phyloP scores from a whole-genome alignment of 441 rosid genomes.

The Croton setiger region DNA sequence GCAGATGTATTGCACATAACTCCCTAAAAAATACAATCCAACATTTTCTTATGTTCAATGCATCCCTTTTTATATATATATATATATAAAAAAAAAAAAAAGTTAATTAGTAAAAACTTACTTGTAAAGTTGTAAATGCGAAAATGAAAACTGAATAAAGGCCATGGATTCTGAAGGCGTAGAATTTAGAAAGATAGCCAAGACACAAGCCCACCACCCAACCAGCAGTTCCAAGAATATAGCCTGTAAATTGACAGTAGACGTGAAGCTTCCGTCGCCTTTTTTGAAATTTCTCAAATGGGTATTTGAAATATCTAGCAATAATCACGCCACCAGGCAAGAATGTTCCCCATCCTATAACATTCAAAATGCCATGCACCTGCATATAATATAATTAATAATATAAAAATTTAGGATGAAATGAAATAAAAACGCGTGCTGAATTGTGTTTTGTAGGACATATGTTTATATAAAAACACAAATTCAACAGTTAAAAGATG shows the following conservation, averaged over 20 bases:
- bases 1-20: too few species aligned
- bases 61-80: too few species aligned
- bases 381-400: constrained; percentile 7
- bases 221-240: constrained; percentile 36
- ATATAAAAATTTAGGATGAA: neutral
- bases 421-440: too few species aligned
- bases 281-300: neutral
- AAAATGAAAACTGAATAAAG: constrained; percentile 39
- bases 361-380: constrained; percentile 51
- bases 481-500: too few species aligned
- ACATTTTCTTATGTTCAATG: too few species aligned
- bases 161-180: constrained; percentile 35
- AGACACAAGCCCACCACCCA: constrained; percentile 45
- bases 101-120: constrained; percentile 12
- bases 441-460: too few species aligned
- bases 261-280: constrained; percentile 33
- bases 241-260: constrained; percentile 41
- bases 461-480: too few species aligned
- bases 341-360: constrained; percentile 54
- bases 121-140: constrained; percentile 45
- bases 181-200: constrained; percentile 37
- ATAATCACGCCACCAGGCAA: constrained; percentile 45
- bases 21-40: too few species aligned
- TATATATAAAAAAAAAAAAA: too few species aligned
- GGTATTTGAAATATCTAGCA: constrained; percentile 44